These are phyloP conservation scores for Sugiyamaella grinbergsii DNA, from an alignment of 1,139 yeast genomes.

Conservation along the genomic window DNA sequence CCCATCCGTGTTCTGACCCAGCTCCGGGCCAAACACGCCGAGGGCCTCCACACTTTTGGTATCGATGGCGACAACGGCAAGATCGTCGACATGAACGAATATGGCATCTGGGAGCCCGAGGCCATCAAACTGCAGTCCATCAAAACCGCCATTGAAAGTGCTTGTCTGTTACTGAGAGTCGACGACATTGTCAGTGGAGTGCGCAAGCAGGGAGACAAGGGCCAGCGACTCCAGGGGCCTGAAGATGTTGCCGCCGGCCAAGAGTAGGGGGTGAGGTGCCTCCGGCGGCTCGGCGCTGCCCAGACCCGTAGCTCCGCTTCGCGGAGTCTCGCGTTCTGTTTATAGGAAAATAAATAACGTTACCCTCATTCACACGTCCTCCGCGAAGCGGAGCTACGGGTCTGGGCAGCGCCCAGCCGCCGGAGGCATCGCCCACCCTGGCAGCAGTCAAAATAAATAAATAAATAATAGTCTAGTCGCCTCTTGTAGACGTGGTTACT, in stretches of 20 bases:
- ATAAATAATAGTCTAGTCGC: conserved; percentile 17
- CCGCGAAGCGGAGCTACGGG: background rate
- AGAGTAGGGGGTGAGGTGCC: background rate
- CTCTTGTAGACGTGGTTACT: conserved; percentile 12
- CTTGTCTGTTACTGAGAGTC: conserved; percentile 88
- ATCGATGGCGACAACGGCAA: conserved; percentile 94
- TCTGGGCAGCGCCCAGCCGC: conserved; percentile 5
- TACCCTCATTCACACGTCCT: too few relatives aligned
- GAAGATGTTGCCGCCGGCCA: conserved; percentile 18
- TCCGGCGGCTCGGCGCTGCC: conserved; percentile 14
- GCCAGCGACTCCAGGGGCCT: conserved; percentile 29
- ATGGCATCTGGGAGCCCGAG: conserved; percentile 99
- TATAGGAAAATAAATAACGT: too few relatives aligned
- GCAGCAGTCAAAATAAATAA: conserved; percentile 2
- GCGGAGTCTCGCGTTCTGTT: too few relatives aligned
- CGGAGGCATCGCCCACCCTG: background rate
- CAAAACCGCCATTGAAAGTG: conserved; percentile 96
- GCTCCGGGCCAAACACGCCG: conserved; percentile 94
- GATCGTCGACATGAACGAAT: conserved; percentile 90
- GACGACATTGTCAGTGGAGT: conserved; percentile 98
- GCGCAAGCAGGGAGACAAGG: conserved; percentile 49
- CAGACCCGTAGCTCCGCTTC: conserved; percentile 1
- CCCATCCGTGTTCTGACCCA: conserved; percentile 88
- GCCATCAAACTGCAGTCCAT: conserved; percentile 95
- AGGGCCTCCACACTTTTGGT: conserved; percentile 80